phyloP scores from a whole-genome alignment of 225 moss, liverwort and hornwort species.

The Polytrichum formosum region DNA sequence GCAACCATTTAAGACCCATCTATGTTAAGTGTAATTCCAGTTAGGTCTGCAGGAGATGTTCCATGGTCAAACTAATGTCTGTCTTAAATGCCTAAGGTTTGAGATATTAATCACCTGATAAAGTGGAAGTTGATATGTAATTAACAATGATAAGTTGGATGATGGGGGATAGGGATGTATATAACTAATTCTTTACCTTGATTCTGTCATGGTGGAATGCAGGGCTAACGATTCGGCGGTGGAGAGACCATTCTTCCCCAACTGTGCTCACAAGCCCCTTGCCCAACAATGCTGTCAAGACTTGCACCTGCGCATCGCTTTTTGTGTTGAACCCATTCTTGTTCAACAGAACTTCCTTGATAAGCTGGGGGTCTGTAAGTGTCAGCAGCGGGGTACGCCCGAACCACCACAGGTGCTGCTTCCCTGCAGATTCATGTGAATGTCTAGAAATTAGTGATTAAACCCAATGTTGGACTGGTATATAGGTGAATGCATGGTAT shows the following conservation, averaged over 20 bases:
- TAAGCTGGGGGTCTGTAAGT: slow-evolving; percentile 17
- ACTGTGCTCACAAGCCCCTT: slow-evolving; percentile 22
- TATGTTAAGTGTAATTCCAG: no score
- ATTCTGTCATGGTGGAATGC: slow-evolving; percentile 33
- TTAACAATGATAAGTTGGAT: background rate
- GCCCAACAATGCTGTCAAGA: slow-evolving; percentile 14
- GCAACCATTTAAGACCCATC: no score
- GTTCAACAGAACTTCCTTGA: slow-evolving; percentile 24
- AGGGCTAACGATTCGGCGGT: slow-evolving; percentile 29
- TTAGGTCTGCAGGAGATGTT: no score
- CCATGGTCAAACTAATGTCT: no score
- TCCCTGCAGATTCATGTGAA: slow-evolving; percentile 14
- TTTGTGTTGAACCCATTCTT: background rate
- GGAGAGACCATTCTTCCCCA: slow-evolving; percentile 35
- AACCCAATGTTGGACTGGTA: no score
- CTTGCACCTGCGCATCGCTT: slow-evolving; percentile 1
- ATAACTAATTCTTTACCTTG: slow-evolving; percentile 9
- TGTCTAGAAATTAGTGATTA: no score
- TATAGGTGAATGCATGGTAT: no score
- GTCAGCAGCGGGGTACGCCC: slow-evolving; percentile 16
- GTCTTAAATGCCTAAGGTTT: no score
- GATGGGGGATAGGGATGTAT: no score
- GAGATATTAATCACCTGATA: no score
- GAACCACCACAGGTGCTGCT: slow-evolving; percentile 26
- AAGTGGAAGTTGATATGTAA: no score